Evolutionary conservation across 192 early-diverging fungal species (phyloP), one percentile per base, ranked within the genome.

Genomic region (Linderina pennispora): DNA sequence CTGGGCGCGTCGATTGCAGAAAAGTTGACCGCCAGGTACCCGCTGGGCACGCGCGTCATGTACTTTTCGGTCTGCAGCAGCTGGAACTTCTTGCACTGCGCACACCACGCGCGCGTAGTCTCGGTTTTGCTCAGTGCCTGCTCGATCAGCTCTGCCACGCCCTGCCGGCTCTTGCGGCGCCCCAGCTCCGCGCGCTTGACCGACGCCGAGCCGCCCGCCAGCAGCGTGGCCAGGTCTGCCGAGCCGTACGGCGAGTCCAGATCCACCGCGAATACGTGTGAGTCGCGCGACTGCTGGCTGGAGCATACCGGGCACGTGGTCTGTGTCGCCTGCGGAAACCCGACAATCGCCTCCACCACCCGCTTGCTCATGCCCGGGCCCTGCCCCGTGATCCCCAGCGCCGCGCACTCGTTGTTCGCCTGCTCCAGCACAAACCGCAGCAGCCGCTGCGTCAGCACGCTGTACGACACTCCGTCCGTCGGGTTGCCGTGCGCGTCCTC

Each of bases 401-500:
- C 21, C 22, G 42, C 23, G 58, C 79, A 80, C 34, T 94, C 92
- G 32, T 75, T 80, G 50, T 82, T 84, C 16, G 93, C 74, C 52
- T 94, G 92, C 61, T 96, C 94, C 38, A 96, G 70, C 21, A 98
- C 75, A 54, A 98, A 97, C 13, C 96, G 87, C 47, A 80, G 75
- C 45, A 91, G 90, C 21, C 81, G 88, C 55, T 96, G 94, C 19
- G 91, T 91, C 41, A 94, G 57, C 11, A 82, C 60, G 0, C 79
- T 74, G 58, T 88, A 91, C 19, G 83, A 74, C 1, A 74, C 67
- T 13, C 68, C 59, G 15, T 58, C 47, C 23, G 79, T 74, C 0
- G 81, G 77, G 5, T 80, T 64, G 14, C 93, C 90, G 3, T 91
- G 43, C 13, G 50, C 37, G 18, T 62, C 87, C 45, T 97, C 94